These are phyloP conservation scores for Coriaria nepalensis DNA, from an alignment of 306 rosid genomes.

Conservation along the genomic window DNA sequence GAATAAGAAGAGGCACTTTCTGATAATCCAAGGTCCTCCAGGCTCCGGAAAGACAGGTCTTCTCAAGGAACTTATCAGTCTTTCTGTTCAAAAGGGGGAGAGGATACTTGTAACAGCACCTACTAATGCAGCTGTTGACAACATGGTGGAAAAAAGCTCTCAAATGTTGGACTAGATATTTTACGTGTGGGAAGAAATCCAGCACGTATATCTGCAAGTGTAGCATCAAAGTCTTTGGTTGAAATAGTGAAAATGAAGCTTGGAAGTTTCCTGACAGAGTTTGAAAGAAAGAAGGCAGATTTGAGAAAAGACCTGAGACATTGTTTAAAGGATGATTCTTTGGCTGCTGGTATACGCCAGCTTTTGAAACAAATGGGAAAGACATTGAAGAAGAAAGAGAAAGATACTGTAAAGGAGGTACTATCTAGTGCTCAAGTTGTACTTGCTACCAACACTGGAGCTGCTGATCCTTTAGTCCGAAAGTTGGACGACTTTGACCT, in stretches of 20 bases:
- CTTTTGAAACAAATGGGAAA: constrained; percentile 63
- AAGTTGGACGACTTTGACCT: constrained; percentile 55
- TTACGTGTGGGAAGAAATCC: constrained; percentile 87
- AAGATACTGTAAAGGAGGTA: constrained; percentile 54
- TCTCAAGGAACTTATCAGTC: constrained; percentile 48
- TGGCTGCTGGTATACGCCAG: constrained; percentile 83
- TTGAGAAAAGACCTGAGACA: constrained; percentile 62
- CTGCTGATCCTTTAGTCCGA: constrained; percentile 66
- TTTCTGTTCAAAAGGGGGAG: constrained; percentile 64
- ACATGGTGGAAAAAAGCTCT: constrained; percentile 73
- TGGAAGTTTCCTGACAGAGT: constrained; percentile 40
- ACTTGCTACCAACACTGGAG: constrained; percentile 77
- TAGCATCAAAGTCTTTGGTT: constrained; percentile 60
- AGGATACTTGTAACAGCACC: constrained; percentile 82
- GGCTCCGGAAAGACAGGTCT: constrained; percentile 81
- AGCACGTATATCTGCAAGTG: constrained; percentile 52
- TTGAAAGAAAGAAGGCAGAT: constrained; percentile 71
- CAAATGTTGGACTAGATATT: constrained; percentile 37
- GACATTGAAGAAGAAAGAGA: constrained; percentile 64
- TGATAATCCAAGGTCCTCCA: constrained; percentile 85
- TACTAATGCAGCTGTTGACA: constrained; percentile 79
- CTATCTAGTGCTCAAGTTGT: constrained; percentile 65
- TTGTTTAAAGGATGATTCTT: constrained; percentile 65
- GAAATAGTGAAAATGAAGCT: constrained; percentile 61
- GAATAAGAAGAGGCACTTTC: constrained; percentile 54